phyloP scores from a whole-genome alignment of 2,329 filamentous ascomycete genomes.

The Colletotrichum sp. region DNA sequence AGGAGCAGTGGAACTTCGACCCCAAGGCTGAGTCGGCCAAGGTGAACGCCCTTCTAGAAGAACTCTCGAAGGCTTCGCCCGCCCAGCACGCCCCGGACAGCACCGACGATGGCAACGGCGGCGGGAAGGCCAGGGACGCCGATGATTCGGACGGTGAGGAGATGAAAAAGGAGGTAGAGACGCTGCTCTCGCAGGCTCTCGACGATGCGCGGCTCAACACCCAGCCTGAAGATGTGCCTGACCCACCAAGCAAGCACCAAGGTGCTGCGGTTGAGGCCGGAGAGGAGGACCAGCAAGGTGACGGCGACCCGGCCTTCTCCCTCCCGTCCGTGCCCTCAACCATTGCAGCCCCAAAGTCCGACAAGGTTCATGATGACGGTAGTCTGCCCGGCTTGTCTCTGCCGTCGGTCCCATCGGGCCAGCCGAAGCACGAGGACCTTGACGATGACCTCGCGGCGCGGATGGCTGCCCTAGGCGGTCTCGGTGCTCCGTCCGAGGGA shows the following conservation, averaged over 20 bases:
- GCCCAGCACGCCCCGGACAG: not conserved
- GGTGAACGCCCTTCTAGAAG: slow-evolving; percentile 40
- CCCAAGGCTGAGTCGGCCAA: slow-evolving; percentile 32
- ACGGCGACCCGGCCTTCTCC: slow-evolving; percentile 22
- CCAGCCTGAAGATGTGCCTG: not conserved
- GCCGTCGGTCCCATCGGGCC: slow-evolving; percentile 49
- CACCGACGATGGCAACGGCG: not conserved
- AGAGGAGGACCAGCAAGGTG: slow-evolving; percentile 14
- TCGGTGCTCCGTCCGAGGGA: slow-evolving; percentile 33
- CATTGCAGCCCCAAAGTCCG: slow-evolving; percentile 30
- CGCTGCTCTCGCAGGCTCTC: slow-evolving; percentile 48
- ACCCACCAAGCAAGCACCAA: not conserved
- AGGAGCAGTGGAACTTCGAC: slow-evolving; percentile 26
- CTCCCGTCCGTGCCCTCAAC: slow-evolving; percentile 46
- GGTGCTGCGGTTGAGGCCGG: not conserved
- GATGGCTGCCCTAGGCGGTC: slow-evolving; percentile 54
- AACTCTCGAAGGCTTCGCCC: slow-evolving; percentile 30
- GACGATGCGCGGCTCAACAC: slow-evolving; percentile 49
- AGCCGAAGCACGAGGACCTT: slow-evolving; percentile 41
- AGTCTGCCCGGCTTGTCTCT: slow-evolving; percentile 39
- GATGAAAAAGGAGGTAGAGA: slow-evolving; percentile 49
- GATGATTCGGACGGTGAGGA: slow-evolving; percentile 57
- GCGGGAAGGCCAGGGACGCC: slow-evolving; percentile 15
- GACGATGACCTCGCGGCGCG: slow-evolving; percentile 55
- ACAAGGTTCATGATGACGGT: not conserved